These are phyloP conservation scores for Serendipita sp. DNA, from an alignment of 1,284 basidiomycete genomes.

Conservation along the genomic window DNA sequence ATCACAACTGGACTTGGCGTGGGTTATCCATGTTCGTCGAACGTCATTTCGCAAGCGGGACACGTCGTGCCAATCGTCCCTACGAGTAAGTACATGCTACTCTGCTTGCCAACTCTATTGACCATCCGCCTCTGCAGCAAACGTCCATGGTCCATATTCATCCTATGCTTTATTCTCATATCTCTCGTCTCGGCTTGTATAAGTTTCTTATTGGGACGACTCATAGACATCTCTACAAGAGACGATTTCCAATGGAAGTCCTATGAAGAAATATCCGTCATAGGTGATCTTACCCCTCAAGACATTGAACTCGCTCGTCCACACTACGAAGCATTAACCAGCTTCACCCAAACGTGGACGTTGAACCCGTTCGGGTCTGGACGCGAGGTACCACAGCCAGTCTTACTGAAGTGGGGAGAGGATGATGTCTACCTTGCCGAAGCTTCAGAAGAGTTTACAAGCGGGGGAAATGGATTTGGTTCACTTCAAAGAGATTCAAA, in stretches of 20 bases:
- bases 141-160: neutral
- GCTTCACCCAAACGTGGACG: conserved; percentile 24
- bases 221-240: neutral
- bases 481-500: conserved; percentile 17
- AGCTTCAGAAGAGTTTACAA: conserved; percentile 22
- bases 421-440: conserved; percentile 28
- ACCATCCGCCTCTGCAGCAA: neutral
- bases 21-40: neutral
- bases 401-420: conserved; percentile 19
- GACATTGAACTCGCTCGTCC: neutral
- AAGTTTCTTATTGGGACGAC: neutral
- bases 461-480: conserved; percentile 24
- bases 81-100: neutral
- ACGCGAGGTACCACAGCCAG: conserved; percentile 19
- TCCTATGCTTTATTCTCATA: neutral
- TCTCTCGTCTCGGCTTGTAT: neutral
- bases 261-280: neutral
- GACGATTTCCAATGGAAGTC: neutral
- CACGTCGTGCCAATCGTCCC: neutral
- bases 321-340: neutral
- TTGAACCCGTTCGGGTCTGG: conserved; percentile 21
- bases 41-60: neutral
- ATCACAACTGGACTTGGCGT: neutral
- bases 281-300: neutral
- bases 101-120: neutral